Percentiles rank a stretch among this genome's conserved stretches.
These are phyloP conservation scores for Solanum chilense DNA, from an alignment of 257 asterid genomes.

Conservation along the genomic window DNA sequence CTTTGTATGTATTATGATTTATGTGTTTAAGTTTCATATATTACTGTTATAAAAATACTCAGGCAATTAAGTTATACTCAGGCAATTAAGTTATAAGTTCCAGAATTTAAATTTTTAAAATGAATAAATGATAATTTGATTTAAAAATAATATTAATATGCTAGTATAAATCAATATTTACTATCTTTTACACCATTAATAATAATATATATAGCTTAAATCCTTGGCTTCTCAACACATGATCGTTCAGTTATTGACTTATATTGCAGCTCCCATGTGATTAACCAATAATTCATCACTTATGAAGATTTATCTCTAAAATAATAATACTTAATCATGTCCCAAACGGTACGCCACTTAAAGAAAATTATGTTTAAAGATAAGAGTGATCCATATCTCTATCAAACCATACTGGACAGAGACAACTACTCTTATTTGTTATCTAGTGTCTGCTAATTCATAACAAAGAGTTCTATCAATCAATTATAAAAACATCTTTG, in stretches of 20 bases:
- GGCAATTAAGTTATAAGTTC: background rate
- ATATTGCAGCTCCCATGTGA: background rate
- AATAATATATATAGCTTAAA: too few relatives aligned
- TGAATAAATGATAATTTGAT: too few relatives aligned
- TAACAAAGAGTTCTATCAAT: background rate
- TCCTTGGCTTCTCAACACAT: background rate
- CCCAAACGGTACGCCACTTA: background rate
- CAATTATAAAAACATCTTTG: background rate
- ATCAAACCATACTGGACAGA: background rate
- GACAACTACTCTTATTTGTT: background rate
- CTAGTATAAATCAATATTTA: background rate
- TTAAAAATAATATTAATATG: background rate
- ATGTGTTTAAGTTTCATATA: background rate
- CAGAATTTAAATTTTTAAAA: too few relatives aligned
- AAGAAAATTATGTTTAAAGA: background rate
- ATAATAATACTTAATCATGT: background rate
- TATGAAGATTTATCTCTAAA: background rate
- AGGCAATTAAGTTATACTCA: too few relatives aligned
- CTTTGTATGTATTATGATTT: background rate
- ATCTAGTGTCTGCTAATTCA: background rate
- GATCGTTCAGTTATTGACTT: background rate
- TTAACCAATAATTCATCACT: background rate
- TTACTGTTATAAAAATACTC: background rate
- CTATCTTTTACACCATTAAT: background rate
- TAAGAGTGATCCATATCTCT: background rate